These are phyloP conservation scores for Mollisiaceae sp. DNA, from an alignment of 2,329 filamentous ascomycete species.

Conservation along the genomic window DNA sequence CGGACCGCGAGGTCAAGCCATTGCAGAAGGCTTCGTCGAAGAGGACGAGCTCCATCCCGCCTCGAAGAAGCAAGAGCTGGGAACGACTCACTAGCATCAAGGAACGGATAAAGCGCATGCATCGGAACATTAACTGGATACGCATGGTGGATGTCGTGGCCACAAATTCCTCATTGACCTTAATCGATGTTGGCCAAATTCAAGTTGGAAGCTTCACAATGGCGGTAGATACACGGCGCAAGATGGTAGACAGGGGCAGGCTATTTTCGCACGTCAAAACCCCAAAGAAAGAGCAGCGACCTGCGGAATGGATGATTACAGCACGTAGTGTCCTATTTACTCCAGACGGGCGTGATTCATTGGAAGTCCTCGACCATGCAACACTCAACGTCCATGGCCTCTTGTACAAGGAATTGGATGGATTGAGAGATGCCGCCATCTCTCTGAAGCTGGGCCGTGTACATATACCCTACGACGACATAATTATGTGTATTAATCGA, in stretches of 20 bases:
- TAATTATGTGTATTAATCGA: slow-evolving; percentile 65
- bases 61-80: slow-evolving; percentile 79
- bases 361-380: slow-evolving; percentile 86
- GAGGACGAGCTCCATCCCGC: slow-evolving; percentile 38
- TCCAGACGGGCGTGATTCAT: slow-evolving; percentile 79
- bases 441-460: slow-evolving; percentile 89
- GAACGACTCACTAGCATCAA: slow-evolving; percentile 77
- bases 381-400: slow-evolving; percentile 91
- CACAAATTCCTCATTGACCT: slow-evolving; percentile 75
- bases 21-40: slow-evolving; percentile 31
- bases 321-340: slow-evolving; percentile 88
- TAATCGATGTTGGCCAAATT: slow-evolving; percentile 82
- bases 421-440: slow-evolving; percentile 86
- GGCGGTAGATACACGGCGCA: slow-evolving; percentile 87
- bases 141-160: slow-evolving; percentile 88
- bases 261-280: slow-evolving; percentile 82
- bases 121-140: slow-evolving; percentile 87
- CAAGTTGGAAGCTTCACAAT: slow-evolving; percentile 85
- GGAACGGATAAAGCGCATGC: slow-evolving; percentile 83
- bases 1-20: slow-evolving; percentile 29
- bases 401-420: slow-evolving; percentile 82
- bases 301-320: slow-evolving; percentile 93
- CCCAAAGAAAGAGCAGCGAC: slow-evolving; percentile 66
- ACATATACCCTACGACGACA: slow-evolving; percentile 88
- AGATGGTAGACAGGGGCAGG: slow-evolving; percentile 88